phyloP scores from a whole-genome alignment of 352 stramenopile species.

The Phytophthora meadii region DNA sequence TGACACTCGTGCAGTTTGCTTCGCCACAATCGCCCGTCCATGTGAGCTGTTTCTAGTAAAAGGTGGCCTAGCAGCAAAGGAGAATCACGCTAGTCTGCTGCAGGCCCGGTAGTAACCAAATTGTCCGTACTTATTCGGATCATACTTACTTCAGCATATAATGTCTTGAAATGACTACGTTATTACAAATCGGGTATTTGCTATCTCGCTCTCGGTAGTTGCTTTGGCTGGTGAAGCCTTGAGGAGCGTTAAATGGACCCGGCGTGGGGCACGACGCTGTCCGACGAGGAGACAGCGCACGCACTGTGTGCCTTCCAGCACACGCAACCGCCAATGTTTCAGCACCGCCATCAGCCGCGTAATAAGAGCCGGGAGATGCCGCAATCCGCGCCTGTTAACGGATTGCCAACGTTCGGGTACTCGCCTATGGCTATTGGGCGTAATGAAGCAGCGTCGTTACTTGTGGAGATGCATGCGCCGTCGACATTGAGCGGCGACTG shows the following conservation, averaged over 20 bases:
- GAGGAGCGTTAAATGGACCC: constrained; percentile 35
- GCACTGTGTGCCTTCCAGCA: constrained; percentile 35
- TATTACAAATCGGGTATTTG: neutral
- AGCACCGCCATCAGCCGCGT: constrained; percentile 5
- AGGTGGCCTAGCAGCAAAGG: constrained; percentile 21
- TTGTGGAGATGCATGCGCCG: constrained; percentile 18
- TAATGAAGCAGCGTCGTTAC: constrained; percentile 16
- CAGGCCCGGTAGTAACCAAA: no score
- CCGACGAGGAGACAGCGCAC: constrained; percentile 38
- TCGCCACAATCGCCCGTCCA: no score
- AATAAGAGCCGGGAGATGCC: constrained; percentile 9
- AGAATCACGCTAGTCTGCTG: constrained; percentile 94
- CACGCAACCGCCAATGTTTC: constrained; percentile 7
- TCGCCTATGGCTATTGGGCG: constrained; percentile 7
- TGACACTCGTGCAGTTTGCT: no score
- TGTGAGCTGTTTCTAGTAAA: no score
- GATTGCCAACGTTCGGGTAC: constrained; percentile 10
- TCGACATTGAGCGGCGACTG: constrained; percentile 29
- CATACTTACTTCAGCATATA: constrained; percentile 15
- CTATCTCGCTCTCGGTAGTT: constrained; percentile 1
- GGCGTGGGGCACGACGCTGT: constrained; percentile 35
- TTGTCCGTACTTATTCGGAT: constrained; percentile 3
- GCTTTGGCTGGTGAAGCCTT: constrained; percentile 11
- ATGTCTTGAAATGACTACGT: constrained; percentile 3
- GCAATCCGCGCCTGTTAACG: constrained; percentile 4